Percentiles rank a stretch among this genome's conserved stretches.
Evolutionary conservation across 768 basidiomycete genomes (phyloP).

Genomic region (Cyclocybe aegerita): DNA sequence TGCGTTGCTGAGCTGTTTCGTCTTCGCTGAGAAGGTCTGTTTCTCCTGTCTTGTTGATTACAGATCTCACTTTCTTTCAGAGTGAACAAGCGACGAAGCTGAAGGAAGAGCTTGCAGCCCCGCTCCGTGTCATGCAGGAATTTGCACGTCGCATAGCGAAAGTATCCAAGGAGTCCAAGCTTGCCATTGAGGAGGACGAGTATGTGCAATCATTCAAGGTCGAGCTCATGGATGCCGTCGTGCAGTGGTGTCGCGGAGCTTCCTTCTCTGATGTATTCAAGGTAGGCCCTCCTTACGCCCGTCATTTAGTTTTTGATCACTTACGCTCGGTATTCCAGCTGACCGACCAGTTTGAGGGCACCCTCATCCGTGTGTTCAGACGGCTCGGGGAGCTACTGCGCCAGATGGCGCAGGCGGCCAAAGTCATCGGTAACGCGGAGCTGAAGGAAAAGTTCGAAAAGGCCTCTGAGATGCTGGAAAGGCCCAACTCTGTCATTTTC

Average conservation of each 20-base stretch:
- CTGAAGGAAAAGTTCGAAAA: slow-evolving; percentile 93
- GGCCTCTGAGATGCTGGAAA: slow-evolving; percentile 88
- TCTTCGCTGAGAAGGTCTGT: slow-evolving; percentile 91
- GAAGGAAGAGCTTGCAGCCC: slow-evolving; percentile 91
- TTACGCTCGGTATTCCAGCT: slow-evolving; percentile 47
- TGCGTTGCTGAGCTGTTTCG: slow-evolving; percentile 94
- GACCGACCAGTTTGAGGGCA: slow-evolving; percentile 96
- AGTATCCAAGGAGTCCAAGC: slow-evolving; percentile 91
- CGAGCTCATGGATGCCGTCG: slow-evolving; percentile 96
- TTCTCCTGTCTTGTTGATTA: background rate
- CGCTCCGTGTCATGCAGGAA: slow-evolving; percentile 94
- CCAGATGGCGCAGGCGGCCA: slow-evolving; percentile 94
- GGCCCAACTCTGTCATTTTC: slow-evolving; percentile 93
- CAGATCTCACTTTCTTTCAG: slow-evolving; percentile 35
- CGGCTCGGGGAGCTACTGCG: slow-evolving; percentile 91
- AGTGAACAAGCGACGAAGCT: slow-evolving; percentile 84
- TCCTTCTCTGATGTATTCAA: slow-evolving; percentile 97
- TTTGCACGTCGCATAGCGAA: slow-evolving; percentile 95
- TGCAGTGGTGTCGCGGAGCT: slow-evolving; percentile 98
- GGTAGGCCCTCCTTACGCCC: slow-evolving; percentile 42
- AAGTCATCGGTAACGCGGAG: slow-evolving; percentile 95
- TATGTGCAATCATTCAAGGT: slow-evolving; percentile 98
- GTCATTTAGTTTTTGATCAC: too few relatives aligned
- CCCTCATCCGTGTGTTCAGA: slow-evolving; percentile 93
- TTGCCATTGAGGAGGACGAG: slow-evolving; percentile 87